phyloP scores from a whole-genome alignment of 331 rosid genomes.

The Stylosanthes scabra region DNA sequence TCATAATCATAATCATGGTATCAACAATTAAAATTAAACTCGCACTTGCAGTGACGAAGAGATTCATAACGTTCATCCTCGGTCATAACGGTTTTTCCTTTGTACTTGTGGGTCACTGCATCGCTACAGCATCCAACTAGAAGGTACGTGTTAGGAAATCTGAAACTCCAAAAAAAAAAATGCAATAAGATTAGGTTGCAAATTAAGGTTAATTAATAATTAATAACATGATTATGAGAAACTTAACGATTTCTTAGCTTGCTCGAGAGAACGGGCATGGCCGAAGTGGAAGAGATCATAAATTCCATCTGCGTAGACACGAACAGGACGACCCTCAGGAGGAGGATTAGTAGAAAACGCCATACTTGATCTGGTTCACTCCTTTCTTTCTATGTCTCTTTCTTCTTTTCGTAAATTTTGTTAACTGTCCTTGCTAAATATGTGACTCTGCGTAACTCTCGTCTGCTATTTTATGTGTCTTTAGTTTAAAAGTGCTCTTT shows the following conservation, averaged over 20 bases:
- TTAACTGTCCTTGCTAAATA: not conserved
- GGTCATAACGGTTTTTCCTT: conserved; percentile 90
- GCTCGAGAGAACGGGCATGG: conserved; percentile 94
- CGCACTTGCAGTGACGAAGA: conserved; percentile 91
- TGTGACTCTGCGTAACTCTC: not conserved
- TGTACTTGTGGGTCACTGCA: conserved; percentile 67
- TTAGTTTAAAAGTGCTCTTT: no score
- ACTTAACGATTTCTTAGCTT: conserved; percentile 76
- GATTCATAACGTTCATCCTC: conserved; percentile 87
- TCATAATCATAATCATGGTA: not conserved
- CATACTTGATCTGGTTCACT: not conserved
- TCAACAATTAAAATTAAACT: not conserved
- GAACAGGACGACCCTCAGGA: conserved; percentile 56
- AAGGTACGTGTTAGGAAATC: conserved; percentile 78
- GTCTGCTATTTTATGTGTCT: not conserved
- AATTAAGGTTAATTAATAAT: no score
- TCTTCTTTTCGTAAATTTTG: not conserved
- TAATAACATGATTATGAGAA: not conserved
- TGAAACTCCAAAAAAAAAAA: conserved; percentile 28
- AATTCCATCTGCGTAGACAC: conserved; percentile 93
- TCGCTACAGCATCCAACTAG: conserved; percentile 89
- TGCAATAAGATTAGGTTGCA: no score
- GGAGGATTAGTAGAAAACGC: not conserved
- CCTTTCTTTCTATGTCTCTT: not conserved
- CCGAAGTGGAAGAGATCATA: conserved; percentile 93